Evolutionary conservation across 2,329 filamentous ascomycete species (phyloP), one percentile per base, ranked within the genome.

Genomic region (Fusarium armeniacum): DNA sequence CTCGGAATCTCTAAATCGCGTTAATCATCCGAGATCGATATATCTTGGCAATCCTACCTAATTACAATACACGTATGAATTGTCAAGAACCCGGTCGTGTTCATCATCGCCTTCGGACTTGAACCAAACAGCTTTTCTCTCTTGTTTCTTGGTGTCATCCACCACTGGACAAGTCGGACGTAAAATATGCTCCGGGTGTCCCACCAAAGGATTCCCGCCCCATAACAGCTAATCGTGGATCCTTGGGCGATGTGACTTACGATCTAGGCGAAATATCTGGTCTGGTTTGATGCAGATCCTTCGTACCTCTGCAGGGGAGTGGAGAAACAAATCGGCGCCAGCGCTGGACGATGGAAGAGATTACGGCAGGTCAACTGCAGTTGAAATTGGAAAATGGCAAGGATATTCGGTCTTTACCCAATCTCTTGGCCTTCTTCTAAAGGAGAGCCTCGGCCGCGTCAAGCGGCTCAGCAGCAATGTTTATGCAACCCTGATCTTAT

Each of bases 1-100:
- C 46, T 65, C 61, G 62, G 62, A 20, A 35, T 26, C 18, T 26
- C 32, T 38, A 10, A 20, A 22, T 32, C 24, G 36, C 32, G 55
- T 63, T 32, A 45, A 63, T 45, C n/a, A 26, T 51, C 47, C 33
- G 47, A 40, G 33, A 51, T 33, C 44, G 30, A 61, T 51, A 15
- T 20, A 5, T n/a, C 43, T 45, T 30, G 43, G 43, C 43, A 30
- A 30, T 30, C 43, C 26, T 45, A 20, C 43, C n/a, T 30, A 30
- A 20, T 44, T 11, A 26, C 22, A 18, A 18, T 26, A 18, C 16
- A 24, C 13, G n/a, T 20, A 40, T 40, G 36, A 3, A 20, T 5
- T 26, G 22, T 18, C 22, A 44, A 44, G 41, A 26, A 12, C 22
- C 32, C 18, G 12, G 26, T 4, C 47, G 12, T 13, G 16, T 28